These are phyloP conservation scores for Salvia splendens DNA, from an alignment of 257 asterid genomes.

Conservation along the genomic window DNA sequence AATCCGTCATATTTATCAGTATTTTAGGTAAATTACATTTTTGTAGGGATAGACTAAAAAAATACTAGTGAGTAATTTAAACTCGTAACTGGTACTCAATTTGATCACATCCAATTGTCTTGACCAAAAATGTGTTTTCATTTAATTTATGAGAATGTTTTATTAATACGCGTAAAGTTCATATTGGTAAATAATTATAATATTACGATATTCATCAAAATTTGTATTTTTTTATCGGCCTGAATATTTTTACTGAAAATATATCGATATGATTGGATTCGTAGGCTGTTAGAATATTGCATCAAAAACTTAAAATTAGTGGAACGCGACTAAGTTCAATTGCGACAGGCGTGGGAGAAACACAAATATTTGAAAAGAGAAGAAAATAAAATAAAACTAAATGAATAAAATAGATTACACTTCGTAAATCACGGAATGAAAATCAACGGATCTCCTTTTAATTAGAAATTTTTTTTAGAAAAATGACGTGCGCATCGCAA, in stretches of 20 bases:
- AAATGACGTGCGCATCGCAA: background rate
- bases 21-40: background rate
- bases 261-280: too few relatives aligned
- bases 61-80: too few relatives aligned
- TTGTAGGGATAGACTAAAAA: too few relatives aligned
- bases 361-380: background rate
- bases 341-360: background rate
- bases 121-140: too few relatives aligned
- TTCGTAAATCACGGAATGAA: background rate
- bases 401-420: background rate
- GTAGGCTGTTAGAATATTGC: background rate
- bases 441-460: background rate
- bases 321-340: constrained; percentile 6
- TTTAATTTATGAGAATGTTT: background rate
- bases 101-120: too few relatives aligned
- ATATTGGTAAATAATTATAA: background rate
- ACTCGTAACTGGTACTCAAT: too few relatives aligned
- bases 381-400: background rate
- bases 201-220: background rate
- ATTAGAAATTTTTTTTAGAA: too few relatives aligned
- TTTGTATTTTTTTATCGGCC: background rate
- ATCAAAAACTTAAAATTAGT: background rate
- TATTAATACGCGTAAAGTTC: background rate
- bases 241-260: too few relatives aligned
- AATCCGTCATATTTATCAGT: too few relatives aligned